Evolutionary conservation across 768 basidiomycete genomes (phyloP).

Genomic region (Leccinum subgranulosum): DNA sequence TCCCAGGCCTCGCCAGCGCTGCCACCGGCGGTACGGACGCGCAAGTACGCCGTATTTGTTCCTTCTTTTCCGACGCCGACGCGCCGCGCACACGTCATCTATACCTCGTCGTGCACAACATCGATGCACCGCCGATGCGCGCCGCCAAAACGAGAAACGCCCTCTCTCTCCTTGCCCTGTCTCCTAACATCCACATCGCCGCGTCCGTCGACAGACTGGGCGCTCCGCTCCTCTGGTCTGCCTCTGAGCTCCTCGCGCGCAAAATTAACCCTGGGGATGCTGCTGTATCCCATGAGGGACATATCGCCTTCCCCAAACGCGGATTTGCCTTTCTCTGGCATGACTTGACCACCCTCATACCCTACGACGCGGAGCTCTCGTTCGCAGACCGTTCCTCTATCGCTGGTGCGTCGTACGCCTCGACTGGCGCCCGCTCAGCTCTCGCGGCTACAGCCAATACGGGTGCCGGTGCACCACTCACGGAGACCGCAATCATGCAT

Average conservation of each 20-base stretch:
- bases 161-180: constrained; percentile 70
- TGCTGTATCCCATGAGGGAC: background rate
- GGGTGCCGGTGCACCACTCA: constrained; percentile 43
- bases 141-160: constrained; percentile 57
- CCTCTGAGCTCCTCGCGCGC: constrained; percentile 57
- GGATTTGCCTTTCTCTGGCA: constrained; percentile 85
- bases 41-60: constrained; percentile 61
- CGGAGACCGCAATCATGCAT: constrained; percentile 75
- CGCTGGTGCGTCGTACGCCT: constrained; percentile 43
- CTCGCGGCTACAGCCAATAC: constrained; percentile 30
- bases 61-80: constrained; percentile 50
- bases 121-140: constrained; percentile 76
- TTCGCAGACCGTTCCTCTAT: constrained; percentile 64
- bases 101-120: constrained; percentile 84
- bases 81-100: constrained; percentile 42
- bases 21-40: constrained; percentile 44
- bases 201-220: constrained; percentile 88
- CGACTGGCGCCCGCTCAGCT: constrained; percentile 25
- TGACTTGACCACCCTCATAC: constrained; percentile 79
- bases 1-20: constrained; percentile 16
- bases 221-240: constrained; percentile 79
- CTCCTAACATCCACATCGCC: constrained; percentile 73
- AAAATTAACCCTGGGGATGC: constrained; percentile 32
- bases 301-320: constrained; percentile 25
- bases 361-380: constrained; percentile 78